phyloP scores from a whole-genome alignment of 805 yeast genomes.

The Ogataea pilisensis region DNA sequence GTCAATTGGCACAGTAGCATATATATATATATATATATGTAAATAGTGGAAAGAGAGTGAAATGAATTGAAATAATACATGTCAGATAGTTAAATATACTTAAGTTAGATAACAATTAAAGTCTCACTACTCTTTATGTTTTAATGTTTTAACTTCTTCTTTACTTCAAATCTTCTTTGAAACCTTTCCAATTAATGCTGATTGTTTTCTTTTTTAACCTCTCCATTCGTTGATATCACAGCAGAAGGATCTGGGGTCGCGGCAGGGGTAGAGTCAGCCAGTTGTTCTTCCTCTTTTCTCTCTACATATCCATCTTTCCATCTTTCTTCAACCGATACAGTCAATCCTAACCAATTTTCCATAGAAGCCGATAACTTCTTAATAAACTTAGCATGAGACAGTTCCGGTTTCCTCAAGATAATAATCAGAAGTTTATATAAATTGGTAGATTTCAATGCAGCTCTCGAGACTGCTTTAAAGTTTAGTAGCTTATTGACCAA shows the following conservation, averaged over 20 bases:
- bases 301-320: constrained; percentile 26
- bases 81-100: no score
- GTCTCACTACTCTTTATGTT: no score
- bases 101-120: no score
- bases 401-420: constrained; percentile 36
- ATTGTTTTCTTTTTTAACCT: neutral
- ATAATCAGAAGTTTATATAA: constrained; percentile 30
- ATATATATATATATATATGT: no score
- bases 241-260: neutral
- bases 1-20: no score
- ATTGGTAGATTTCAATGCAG: constrained; percentile 30
- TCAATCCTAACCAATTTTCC: constrained; percentile 23
- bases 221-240: neutral
- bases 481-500: constrained; percentile 22
- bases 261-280: neutral
- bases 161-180: no score
- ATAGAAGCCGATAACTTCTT: constrained; percentile 21
- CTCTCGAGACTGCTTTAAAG: constrained; percentile 22
- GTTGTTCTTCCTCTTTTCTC: constrained; percentile 17
- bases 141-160: no score
- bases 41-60: no score
- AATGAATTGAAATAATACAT: no score
- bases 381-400: constrained; percentile 15
- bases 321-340: constrained; percentile 27
- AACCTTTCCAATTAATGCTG: neutral